These are phyloP conservation scores for Ganoderma sinense DNA, from an alignment of 1,284 basidiomycete genomes.

Conservation along the genomic window DNA sequence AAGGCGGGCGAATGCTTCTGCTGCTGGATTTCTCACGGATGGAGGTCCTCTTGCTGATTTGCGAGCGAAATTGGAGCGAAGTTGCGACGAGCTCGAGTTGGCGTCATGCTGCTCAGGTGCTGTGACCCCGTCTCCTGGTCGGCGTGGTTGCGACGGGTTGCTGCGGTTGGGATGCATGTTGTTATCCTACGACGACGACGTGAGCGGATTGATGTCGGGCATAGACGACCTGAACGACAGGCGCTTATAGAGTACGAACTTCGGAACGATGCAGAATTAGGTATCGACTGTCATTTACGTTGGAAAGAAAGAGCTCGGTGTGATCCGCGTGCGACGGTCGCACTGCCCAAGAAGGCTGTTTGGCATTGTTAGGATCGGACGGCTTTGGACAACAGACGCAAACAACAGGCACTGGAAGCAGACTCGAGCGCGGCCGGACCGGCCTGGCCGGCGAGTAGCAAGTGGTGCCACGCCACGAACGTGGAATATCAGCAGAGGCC, in stretches of 20 bases:
- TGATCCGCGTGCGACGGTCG: neutral
- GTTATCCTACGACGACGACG: neutral
- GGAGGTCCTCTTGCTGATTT: neutral
- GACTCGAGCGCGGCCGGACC: neutral
- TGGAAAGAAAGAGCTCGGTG: neutral
- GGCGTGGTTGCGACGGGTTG: neutral
- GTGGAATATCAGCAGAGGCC: neutral
- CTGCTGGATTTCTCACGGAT: neutral
- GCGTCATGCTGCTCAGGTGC: neutral
- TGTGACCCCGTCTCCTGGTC: neutral
- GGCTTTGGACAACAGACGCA: conserved; percentile 35
- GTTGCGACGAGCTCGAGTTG: neutral
- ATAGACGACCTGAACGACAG: neutral
- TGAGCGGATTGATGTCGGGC: neutral
- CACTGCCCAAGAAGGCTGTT: conserved; percentile 14
- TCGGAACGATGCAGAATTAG: neutral
- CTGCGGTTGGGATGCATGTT: conserved; percentile 2
- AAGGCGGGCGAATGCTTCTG: conserved; percentile 3
- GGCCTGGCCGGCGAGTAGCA: neutral
- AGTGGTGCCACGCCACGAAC: neutral
- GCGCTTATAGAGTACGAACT: neutral
- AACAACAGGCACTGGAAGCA: conserved; percentile 20
- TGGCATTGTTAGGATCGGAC: conserved; percentile 35
- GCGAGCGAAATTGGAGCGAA: neutral
- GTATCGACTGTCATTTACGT: neutral